Percentiles rank a stretch among this genome's conserved stretches.
Conservation (phyloP, 371 early-diverging fungal species). For the Parasitella parasitica region DNA sequence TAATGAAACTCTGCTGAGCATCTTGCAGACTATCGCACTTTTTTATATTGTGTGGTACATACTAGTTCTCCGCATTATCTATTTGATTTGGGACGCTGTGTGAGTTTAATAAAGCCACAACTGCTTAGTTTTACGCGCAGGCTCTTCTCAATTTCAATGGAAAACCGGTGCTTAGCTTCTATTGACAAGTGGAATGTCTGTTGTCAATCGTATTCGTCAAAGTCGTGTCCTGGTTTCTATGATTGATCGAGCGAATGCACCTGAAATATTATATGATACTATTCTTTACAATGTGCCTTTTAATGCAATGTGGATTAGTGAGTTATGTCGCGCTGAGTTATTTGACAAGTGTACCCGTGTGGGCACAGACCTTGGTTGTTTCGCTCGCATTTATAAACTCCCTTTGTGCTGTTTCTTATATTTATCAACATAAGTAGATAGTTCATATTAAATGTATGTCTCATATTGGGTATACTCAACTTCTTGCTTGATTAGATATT, state of each 20-base stretch:
- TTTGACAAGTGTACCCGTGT: not conserved
- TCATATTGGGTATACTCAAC: too few species aligned
- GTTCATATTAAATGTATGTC: too few species aligned
- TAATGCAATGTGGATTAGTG: too few species aligned
- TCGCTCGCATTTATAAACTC: not conserved
- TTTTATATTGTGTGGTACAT: too few species aligned
- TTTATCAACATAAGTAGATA: too few species aligned
- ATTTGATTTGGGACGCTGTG: not conserved
- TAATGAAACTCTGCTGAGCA: too few species aligned
- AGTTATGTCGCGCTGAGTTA: not conserved
- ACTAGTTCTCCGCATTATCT: too few species aligned
- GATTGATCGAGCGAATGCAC: too few species aligned
- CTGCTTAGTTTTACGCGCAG: not conserved
- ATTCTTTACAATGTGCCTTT: too few species aligned
- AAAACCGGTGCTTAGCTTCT: not conserved
- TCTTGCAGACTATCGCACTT: too few species aligned
- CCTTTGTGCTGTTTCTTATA: not conserved
- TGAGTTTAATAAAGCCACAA: not conserved
- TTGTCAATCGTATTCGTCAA: not conserved
- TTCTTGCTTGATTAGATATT: too few species aligned
- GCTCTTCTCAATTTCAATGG: not conserved
- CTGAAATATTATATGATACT: not conserved
- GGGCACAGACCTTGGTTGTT: not conserved
- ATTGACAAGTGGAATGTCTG: not conserved
- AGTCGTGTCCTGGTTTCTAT: too few species aligned